Conservation (phyloP, 2,329 filamentous ascomycete species). For the Raffaelea deltoideospora region DNA sequence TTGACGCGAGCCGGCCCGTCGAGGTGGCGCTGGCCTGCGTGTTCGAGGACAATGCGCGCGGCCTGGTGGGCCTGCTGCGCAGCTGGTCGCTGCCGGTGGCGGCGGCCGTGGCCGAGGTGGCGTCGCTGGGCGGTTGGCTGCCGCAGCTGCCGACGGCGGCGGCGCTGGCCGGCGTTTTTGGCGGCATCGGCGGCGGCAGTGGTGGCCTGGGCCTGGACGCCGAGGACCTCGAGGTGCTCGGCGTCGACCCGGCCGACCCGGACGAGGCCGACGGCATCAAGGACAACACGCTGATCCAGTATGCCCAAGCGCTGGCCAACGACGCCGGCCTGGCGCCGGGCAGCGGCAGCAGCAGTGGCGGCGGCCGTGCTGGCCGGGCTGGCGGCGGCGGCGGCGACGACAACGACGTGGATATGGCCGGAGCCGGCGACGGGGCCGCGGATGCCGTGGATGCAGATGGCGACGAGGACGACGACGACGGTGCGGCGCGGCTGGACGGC, state of each 20-base stretch:
- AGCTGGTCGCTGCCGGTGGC: conserved; percentile 71
- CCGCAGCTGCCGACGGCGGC: conserved; percentile 39
- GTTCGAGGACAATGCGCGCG: conserved; percentile 70
- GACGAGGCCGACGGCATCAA: conserved; percentile 53
- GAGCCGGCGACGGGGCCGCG: too few species aligned
- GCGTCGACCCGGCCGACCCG: conserved; percentile 42
- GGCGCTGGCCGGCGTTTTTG: conserved; percentile 20
- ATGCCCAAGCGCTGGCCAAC: conserved; percentile 53
- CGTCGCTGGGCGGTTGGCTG: conserved; percentile 72
- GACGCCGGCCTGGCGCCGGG: conserved; percentile 30
- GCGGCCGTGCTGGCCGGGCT: too few species aligned
- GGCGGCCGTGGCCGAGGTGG: conserved; percentile 67
- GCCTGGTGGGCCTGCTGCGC: conserved; percentile 57
- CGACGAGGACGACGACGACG: conserved; percentile 9
- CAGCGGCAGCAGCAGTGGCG: conserved; percentile 12
- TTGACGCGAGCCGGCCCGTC: conserved; percentile 60
- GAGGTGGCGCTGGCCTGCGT: conserved; percentile 72
- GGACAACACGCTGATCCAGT: conserved; percentile 63
- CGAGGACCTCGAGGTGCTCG: conserved; percentile 74
- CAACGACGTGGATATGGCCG: too few species aligned
- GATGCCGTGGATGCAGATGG: conserved; percentile 9
- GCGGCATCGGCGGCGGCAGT: conserved; percentile 30
- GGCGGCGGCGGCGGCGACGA: conserved; percentile 4
- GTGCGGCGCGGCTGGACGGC: conserved; percentile 40
- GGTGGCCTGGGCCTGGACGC: conserved; percentile 62